Evolutionary conservation across 2,329 filamentous ascomycete species (phyloP).

Genomic region (Penicillium janthinellum): DNA sequence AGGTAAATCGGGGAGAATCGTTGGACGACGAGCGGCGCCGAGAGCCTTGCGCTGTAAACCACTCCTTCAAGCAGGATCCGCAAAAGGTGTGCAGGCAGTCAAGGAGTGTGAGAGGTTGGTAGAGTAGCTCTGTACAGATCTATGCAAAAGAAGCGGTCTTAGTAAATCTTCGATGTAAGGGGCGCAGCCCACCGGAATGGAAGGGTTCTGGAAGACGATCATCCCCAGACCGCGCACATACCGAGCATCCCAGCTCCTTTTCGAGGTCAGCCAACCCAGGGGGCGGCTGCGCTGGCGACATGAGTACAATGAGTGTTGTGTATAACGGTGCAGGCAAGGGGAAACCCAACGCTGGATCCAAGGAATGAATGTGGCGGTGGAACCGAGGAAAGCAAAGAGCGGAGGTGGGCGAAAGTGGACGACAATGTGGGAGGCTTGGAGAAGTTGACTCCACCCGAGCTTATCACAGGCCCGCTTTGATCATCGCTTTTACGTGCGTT

Average conservation of each 20-base stretch:
- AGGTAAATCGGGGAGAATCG: conserved; percentile 69
- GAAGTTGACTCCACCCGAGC: conserved; percentile 17
- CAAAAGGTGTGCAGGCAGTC: conserved; percentile 97
- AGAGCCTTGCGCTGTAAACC: conserved; percentile 81
- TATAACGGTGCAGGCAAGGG: not conserved
- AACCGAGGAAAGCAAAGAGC: conserved; percentile 9
- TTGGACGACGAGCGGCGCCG: conserved; percentile 49
- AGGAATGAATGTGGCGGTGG: conserved; percentile 7
- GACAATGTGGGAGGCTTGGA: conserved; percentile 13
- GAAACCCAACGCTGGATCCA: conserved; percentile 3
- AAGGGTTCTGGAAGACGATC: conserved; percentile 13
- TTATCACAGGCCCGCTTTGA: conserved; percentile 19
- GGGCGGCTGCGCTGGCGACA: conserved; percentile 27
- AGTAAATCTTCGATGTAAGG: conserved; percentile 19
- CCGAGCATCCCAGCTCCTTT: conserved; percentile 92
- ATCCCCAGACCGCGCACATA: conserved; percentile 53
- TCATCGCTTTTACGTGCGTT: not conserved
- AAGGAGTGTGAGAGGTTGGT: conserved; percentile 85
- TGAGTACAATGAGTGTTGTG: conserved; percentile 16
- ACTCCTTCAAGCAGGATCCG: conserved; percentile 91
- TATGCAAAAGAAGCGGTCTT: conserved; percentile 40
- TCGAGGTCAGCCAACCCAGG: conserved; percentile 69
- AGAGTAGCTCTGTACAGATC: conserved; percentile 96
- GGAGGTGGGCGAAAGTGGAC: conserved; percentile 17
- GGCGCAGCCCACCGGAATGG: conserved; percentile 12